A percentile compares a stretch with the other conserved stretches of the same genome.
phyloP scores from a whole-genome alignment of 1,284 basidiomycete species.

The Anthracocystis setariae region DNA sequence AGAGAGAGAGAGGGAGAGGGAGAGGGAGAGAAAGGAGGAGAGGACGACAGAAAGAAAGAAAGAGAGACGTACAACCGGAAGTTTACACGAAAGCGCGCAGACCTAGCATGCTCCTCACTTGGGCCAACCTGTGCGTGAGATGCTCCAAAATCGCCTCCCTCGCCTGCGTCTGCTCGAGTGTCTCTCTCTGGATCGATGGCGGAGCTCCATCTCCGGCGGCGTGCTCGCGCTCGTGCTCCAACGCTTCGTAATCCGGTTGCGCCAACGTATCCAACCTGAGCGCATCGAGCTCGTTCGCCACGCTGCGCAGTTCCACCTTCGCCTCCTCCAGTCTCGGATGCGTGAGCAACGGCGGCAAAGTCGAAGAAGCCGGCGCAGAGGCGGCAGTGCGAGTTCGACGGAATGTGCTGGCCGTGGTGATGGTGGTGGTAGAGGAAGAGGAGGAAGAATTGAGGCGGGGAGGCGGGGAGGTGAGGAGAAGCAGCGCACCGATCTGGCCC shows the following conservation, averaged over 20 bases:
- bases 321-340: conserved; percentile 16
- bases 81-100: conserved; percentile 4
- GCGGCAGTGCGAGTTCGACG: conserved; percentile 1
- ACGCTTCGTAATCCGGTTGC: conserved; percentile 48
- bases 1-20: no score
- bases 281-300: conserved; percentile 22
- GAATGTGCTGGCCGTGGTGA: conserved; percentile 3
- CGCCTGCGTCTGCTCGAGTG: conserved; percentile 4
- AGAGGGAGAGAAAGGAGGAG: not conserved
- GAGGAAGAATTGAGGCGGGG: not conserved
- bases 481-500: conserved; percentile 75
- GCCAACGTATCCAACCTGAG: conserved; percentile 26
- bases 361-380: not conserved
- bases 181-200: conserved; percentile 12
- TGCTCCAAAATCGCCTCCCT: conserved; percentile 11
- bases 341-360: conserved; percentile 9
- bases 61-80: not conserved
- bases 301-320: conserved; percentile 3
- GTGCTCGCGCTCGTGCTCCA: conserved; percentile 54
- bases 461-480: conserved; percentile 66
- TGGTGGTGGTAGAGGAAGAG: not conserved
- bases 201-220: conserved; percentile 3
- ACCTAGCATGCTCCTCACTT: conserved; percentile 12
- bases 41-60: not conserved
- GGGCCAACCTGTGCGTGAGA: conserved; percentile 13